Percentiles rank a stretch among this genome's conserved stretches.
Evolutionary conservation across 2,329 filamentous ascomycete genomes (phyloP).

Genomic region (Botrytis sinoallii): DNA sequence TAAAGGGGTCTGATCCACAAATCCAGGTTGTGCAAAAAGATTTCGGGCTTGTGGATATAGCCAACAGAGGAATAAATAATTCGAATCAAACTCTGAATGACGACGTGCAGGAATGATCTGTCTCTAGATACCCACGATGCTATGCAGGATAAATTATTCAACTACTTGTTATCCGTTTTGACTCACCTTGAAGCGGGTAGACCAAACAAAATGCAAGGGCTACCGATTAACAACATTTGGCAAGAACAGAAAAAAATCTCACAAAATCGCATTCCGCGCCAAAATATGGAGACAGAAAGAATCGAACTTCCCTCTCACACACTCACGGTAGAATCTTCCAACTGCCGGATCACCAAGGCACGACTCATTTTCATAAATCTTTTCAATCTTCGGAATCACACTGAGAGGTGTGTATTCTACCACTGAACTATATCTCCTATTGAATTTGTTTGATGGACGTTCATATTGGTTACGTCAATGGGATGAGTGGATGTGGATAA

Average conservation of each 20-base stretch:
- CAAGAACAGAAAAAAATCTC: background rate
- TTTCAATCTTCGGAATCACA: background rate
- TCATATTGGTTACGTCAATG: fast-evolving
- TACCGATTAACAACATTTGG: background rate
- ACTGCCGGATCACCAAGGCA: background rate
- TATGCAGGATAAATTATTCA: background rate
- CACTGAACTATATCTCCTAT: background rate
- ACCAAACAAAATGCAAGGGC: too few species aligned
- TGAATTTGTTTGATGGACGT: background rate
- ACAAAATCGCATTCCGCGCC: background rate
- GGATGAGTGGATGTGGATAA: background rate
- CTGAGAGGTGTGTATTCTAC: background rate
- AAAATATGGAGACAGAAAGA: background rate
- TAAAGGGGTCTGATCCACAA: background rate
- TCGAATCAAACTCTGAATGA: background rate
- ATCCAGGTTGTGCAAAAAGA: background rate
- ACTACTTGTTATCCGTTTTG: background rate
- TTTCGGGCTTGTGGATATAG: background rate
- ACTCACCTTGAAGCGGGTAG: background rate
- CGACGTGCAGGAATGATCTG: background rate
- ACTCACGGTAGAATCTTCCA: background rate
- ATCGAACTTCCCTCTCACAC: background rate
- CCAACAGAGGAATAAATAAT: background rate
- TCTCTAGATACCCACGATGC: background rate
- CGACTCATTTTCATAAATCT: background rate